A percentile compares a stretch with the other conserved stretches of the same genome.
Conservation (phyloP, 257 asterid genomes). For the Verbascum thapsus region DNA sequence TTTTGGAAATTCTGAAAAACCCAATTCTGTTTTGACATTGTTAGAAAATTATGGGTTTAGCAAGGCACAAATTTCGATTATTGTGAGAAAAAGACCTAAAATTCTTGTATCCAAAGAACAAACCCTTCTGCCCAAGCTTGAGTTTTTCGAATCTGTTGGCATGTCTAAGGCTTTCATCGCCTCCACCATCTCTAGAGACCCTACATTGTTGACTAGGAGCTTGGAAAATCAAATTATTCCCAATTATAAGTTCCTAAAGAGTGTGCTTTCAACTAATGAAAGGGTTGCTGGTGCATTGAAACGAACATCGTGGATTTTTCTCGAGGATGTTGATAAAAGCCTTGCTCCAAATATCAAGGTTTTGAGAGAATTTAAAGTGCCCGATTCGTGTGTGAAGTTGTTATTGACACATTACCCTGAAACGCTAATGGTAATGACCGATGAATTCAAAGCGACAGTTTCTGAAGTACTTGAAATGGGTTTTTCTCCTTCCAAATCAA, state of each 20-base stretch:
- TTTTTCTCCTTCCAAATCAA: constrained; percentile 12
- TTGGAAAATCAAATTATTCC: constrained; percentile 23
- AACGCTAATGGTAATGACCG: not conserved
- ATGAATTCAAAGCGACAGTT: not conserved
- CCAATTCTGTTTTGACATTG: constrained; percentile 29
- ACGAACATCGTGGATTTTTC: not conserved
- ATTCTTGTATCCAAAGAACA: constrained; percentile 22
- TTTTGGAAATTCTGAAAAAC: constrained; percentile 23
- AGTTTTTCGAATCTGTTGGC: constrained; percentile 23
- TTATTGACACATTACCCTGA: not conserved
- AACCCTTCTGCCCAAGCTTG: constrained; percentile 32
- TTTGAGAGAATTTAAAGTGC: constrained; percentile 19
- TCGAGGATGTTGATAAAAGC: not conserved
- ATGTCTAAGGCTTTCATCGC: not conserved
- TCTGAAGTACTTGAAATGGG: constrained; percentile 28
- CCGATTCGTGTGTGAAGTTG: not conserved
- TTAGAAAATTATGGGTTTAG: constrained; percentile 25
- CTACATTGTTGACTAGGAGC: constrained; percentile 9
- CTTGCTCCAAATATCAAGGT: constrained; percentile 16
- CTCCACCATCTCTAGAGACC: not conserved
- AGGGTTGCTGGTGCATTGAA: not conserved
- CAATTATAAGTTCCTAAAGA: constrained; percentile 14
- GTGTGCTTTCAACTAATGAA: not conserved
- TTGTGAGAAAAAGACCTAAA: constrained; percentile 25
- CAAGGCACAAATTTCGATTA: constrained; percentile 9